Evolutionary conservation across 257 asterid species (phyloP).

Genomic region (Linaria vulgaris): DNA sequence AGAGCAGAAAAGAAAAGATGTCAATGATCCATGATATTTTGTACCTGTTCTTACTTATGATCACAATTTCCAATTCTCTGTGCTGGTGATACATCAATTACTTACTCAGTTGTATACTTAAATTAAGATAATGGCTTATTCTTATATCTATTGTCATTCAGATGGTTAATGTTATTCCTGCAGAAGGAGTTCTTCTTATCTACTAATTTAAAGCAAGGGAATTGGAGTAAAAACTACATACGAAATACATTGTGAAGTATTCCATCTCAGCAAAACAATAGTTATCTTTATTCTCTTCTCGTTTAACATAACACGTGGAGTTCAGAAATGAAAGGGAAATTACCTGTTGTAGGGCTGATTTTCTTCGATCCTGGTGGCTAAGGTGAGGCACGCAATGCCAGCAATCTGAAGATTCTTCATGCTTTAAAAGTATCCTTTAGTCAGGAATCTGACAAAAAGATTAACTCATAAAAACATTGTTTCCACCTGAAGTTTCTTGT

Average conservation of each 20-base stretch:
- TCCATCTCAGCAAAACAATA: neutral
- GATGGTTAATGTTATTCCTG: constrained; percentile 1
- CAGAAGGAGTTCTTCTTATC: neutral
- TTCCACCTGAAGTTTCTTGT: constrained; percentile 71
- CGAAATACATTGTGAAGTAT: neutral
- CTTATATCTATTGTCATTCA: neutral
- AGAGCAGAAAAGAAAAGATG: neutral
- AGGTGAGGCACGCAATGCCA: constrained; percentile 90
- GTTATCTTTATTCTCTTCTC: neutral
- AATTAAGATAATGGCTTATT: neutral
- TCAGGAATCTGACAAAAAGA: constrained; percentile 79
- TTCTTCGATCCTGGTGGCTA: constrained; percentile 94
- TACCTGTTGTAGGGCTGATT: constrained; percentile 90
- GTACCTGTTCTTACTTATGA: neutral
- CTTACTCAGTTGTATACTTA: constrained; percentile 2
- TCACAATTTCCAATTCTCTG: neutral
- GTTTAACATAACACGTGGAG: neutral
- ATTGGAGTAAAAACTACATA: neutral
- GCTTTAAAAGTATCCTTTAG: constrained; percentile 76
- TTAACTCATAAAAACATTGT: constrained; percentile 85
- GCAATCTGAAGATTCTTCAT: constrained; percentile 71
- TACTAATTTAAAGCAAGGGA: constrained; percentile 5
- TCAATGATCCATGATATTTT: neutral
- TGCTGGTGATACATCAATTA: neutral
- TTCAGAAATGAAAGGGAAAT: constrained; percentile 14